Conservation (phyloP, 768 basidiomycete species). For the Sistotremastrum suecicum region DNA sequence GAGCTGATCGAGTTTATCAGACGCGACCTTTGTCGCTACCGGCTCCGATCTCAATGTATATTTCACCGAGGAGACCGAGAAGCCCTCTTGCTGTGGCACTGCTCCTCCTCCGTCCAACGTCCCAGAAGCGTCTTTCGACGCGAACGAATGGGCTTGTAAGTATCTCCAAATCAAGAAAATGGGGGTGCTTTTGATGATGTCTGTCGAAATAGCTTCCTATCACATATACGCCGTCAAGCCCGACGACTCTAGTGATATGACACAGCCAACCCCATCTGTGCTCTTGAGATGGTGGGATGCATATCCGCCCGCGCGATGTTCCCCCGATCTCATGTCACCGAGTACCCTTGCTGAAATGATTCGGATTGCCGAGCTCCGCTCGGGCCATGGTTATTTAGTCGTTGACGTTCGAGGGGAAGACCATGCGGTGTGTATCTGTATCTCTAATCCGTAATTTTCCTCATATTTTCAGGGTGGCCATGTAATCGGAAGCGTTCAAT, state of each 20-base stretch:
- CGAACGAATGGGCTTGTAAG: slow-evolving; percentile 33
- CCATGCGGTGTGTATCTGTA: slow-evolving; percentile 21
- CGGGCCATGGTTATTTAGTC: slow-evolving; percentile 22
- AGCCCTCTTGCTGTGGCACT: slow-evolving; percentile 2
- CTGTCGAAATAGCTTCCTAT: slow-evolving; percentile 24
- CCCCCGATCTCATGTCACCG: slow-evolving; percentile 13
- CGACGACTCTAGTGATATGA: background rate
- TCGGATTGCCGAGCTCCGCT: slow-evolving; percentile 25
- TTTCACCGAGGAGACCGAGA: slow-evolving; percentile 6
- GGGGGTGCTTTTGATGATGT: background rate
- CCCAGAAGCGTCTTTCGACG: slow-evolving; percentile 15
- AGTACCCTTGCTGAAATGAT: background rate
- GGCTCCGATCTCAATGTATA: slow-evolving; percentile 28
- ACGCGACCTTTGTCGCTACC: slow-evolving; percentile 25
- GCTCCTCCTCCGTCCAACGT: background rate
- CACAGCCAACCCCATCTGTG: slow-evolving; percentile 4
- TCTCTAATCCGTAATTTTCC: background rate
- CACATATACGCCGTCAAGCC: slow-evolving; percentile 32
- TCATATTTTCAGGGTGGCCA: slow-evolving; percentile 32
- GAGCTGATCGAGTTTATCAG: slow-evolving; percentile 15
- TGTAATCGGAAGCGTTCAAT: slow-evolving; percentile 35
- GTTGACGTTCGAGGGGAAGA: slow-evolving; percentile 39
- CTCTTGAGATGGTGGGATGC: slow-evolving; percentile 41
- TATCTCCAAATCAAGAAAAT: background rate
- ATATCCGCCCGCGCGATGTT: slow-evolving; percentile 24